These are phyloP conservation scores for Vaccinium macrocarpon DNA, from an alignment of 148 eudicot species.

Conservation along the genomic window DNA sequence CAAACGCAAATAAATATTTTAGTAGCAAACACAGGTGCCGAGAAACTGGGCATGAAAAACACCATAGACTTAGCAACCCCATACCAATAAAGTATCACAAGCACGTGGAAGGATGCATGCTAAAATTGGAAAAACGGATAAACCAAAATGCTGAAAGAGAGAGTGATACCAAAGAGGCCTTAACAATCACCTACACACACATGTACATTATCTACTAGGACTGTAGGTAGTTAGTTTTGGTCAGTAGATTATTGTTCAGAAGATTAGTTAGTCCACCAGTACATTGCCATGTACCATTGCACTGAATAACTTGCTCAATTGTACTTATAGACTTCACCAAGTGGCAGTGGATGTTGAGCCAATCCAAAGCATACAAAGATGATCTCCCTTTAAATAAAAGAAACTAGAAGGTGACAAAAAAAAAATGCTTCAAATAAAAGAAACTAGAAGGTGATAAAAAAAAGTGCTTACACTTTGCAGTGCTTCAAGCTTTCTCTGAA, in stretches of 20 bases:
- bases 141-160: neutral
- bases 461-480: slow-evolving; percentile 71
- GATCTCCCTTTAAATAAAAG: neutral
- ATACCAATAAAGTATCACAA: neutral
- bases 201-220: neutral
- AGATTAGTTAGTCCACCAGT: neutral
- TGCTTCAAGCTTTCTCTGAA: slow-evolving; percentile 93
- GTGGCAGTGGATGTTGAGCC: neutral
- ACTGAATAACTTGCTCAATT: neutral
- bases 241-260: neutral
- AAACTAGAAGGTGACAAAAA: neutral
- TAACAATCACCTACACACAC: neutral
- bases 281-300: neutral
- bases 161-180: neutral
- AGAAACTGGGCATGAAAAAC: neutral
- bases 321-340: neutral
- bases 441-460: neutral
- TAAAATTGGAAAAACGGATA: neutral
- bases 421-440: too few relatives aligned
- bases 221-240: neutral
- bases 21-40: neutral
- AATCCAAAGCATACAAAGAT: neutral
- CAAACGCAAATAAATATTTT: neutral
- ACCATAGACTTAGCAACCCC: neutral
- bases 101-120: neutral